Evolutionary conservation across 2,329 filamentous ascomycete species (phyloP).

Genomic region (Penicillium sp.): DNA sequence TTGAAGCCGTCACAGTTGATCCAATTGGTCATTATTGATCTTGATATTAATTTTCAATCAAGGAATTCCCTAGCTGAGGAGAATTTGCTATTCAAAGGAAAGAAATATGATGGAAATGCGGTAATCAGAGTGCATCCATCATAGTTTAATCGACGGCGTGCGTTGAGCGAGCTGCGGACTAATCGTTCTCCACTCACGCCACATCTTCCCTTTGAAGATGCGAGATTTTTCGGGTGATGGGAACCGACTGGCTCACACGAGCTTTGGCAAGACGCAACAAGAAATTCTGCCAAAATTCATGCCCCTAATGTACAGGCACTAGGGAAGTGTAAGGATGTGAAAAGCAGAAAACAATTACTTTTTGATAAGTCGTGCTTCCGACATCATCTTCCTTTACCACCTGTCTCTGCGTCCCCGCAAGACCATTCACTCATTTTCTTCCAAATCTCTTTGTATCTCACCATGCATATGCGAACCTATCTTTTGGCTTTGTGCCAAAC

Average conservation of each 20-base stretch:
- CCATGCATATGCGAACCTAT: not conserved
- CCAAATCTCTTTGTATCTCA: not conserved
- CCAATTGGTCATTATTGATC: no score
- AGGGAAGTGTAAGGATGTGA: not conserved
- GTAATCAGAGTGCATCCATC: not conserved
- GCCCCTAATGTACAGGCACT: not conserved
- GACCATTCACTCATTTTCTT: not conserved
- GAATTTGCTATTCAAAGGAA: no score
- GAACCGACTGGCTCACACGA: not conserved
- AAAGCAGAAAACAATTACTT: not conserved
- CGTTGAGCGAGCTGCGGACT: not conserved
- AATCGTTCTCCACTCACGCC: not conserved
- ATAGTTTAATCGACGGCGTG: not conserved
- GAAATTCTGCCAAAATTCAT: not conserved
- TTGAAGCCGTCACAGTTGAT: no score
- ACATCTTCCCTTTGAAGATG: not conserved
- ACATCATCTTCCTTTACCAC: not conserved
- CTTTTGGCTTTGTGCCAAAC: not conserved
- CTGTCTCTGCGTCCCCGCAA: not conserved
- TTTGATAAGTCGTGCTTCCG: not conserved
- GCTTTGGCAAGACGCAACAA: not conserved
- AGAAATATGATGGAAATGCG: not conserved
- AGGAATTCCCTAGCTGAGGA: no score
- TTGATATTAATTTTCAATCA: no score
- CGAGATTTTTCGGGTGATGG: not conserved